phyloP scores from a whole-genome alignment of 305 asterid species.

The Coffea humblotiana region DNA sequence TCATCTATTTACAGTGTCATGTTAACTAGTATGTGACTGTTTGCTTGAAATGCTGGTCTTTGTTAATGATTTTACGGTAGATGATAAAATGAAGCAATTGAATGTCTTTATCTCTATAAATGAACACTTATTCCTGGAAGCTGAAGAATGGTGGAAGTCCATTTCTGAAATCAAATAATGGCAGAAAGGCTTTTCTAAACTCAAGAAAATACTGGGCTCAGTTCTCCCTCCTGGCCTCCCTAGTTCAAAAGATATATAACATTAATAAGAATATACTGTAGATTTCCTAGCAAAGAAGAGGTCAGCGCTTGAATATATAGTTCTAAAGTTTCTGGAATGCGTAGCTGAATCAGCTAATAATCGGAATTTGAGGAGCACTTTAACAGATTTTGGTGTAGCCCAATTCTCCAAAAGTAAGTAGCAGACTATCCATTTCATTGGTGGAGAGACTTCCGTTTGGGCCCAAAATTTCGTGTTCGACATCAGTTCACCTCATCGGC shows the following conservation, averaged over 20 bases:
- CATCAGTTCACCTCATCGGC: too few relatives aligned
- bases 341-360: not conserved
- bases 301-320: not conserved
- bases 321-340: not conserved
- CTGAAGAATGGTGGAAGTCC: not conserved
- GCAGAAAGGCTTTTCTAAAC: not conserved
- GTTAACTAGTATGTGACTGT: not conserved
- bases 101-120: not conserved
- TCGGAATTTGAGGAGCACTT: too few relatives aligned
- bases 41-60: not conserved
- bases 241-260: too few relatives aligned
- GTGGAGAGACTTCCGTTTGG: too few relatives aligned
- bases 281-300: too few relatives aligned
- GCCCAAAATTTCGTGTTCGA: too few relatives aligned
- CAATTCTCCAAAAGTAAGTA: too few relatives aligned
- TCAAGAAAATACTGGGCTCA: not conserved
- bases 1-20: not conserved
- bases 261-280: not conserved
- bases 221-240: too few relatives aligned
- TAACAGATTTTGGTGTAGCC: too few relatives aligned
- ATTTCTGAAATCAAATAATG: not conserved
- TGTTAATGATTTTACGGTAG: not conserved
- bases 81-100: not conserved
- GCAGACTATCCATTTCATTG: too few relatives aligned
- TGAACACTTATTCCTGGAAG: not conserved